Evolutionary conservation across 2,329 filamentous ascomycete species (phyloP), one percentile per base, ranked within the genome.

Genomic region (Arthrobotrys pseudoclavata): DNA sequence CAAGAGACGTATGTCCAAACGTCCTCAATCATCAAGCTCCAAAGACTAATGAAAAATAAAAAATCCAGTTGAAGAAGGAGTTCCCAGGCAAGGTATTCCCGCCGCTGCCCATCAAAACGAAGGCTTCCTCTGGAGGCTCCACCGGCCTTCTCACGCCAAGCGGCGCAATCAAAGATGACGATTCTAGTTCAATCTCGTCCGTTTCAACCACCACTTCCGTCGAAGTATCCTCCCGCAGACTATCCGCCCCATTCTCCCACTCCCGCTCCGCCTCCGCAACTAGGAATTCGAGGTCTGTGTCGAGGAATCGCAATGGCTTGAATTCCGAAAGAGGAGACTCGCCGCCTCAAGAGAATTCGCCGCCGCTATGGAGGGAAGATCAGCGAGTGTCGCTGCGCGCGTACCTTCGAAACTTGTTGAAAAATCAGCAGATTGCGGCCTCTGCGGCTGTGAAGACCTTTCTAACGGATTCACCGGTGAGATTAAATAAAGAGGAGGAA

Each of bases 351-450:
- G 63, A 78, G n/a, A 26, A 34, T 15, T 6, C 66, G 6, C n/a
- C 42, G 18, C 85, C 89, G 0, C 85, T 98, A 15, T 94, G 92
- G 85, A 89, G 96, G 47, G 96, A 99, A 85, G 91, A 90, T 80
- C 96, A 98, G 84, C 89, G 96, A 80, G 92, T 98, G 18, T 98
- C 95, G 1, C 86, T 99, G 3, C 89, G 96, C 67, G 94, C 96
- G 0, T 98, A 96, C 83, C 85, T 99, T n/a, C 89, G 96, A 48
- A 93, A 91, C 20, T 86, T 98, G 12, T 85, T 99, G 26, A 89
- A 95, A 55, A 97, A 97, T 81, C 89, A 91, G 37, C 91, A 94
- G 79, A 90, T 97, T 77, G 92, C 94, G 40, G 89, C 90, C 72
- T 96, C 94, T 0, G 92, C 90, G 82, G 90, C 94, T 0, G 92